Conservation (phyloP, 139 green algal species). For the Closterium sp. region DNA sequence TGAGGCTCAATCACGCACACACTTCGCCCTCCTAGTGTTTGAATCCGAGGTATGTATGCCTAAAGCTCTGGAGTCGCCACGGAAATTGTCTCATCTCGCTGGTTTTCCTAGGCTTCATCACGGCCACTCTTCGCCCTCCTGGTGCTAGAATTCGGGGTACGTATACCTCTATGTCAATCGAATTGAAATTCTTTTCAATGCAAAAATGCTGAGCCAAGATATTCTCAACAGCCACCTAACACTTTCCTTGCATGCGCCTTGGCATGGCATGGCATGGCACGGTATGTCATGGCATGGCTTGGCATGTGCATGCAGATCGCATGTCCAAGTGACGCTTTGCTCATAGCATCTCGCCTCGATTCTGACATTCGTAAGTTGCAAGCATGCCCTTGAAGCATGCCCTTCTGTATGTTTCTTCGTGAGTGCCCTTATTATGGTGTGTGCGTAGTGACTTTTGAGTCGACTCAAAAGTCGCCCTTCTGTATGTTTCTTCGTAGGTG, state of each 20-base stretch:
- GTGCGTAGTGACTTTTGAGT: no score
- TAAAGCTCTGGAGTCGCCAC: not conserved
- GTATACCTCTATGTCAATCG: not conserved
- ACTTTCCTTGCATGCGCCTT: not conserved
- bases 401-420: no score
- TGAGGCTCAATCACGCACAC: not conserved
- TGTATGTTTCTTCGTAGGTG: no score
- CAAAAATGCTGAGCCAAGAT: not conserved
- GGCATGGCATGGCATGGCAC: not conserved
- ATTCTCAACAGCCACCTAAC: not conserved
- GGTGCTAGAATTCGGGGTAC: not conserved
- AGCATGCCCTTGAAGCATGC: no score
- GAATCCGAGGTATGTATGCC: not conserved
- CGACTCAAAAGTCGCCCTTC: no score
- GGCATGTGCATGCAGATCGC: constrained; percentile 78
- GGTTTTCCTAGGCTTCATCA: not conserved
- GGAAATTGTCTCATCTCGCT: no score
- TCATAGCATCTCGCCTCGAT: constrained; percentile 89
- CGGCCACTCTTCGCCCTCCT: not conserved
- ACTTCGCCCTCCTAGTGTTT: not conserved
- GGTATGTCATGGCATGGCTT: not conserved
- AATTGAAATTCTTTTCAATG: not conserved
- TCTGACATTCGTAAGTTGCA: constrained; percentile 35
- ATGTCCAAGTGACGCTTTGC: constrained; percentile 64
- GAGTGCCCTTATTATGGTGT: no score